Evolutionary conservation across 768 basidiomycete genomes (phyloP).

Genomic region (Boletus rubescentipes): DNA sequence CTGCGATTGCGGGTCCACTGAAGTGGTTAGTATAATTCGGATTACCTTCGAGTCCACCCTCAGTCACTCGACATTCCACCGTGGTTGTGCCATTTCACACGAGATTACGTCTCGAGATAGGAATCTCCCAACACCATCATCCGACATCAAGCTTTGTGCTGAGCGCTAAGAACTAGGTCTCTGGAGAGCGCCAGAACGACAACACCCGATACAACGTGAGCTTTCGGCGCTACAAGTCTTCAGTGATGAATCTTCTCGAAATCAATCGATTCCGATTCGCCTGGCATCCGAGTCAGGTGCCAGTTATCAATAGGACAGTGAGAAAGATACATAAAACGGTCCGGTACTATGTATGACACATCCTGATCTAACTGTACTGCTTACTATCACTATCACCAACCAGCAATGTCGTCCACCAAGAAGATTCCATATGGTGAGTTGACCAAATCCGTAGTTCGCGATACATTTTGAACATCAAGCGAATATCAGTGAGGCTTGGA

Average conservation of each 20-base stretch:
- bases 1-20: background rate
- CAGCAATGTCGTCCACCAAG: constrained; percentile 22
- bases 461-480: background rate
- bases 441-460: background rate
- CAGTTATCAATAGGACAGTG: constrained; percentile 18
- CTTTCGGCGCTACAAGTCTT: background rate
- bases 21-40: background rate
- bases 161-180: too few relatives aligned
- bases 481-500: constrained; percentile 40
- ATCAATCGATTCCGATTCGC: background rate
- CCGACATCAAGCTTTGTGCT: background rate
- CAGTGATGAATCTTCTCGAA: background rate
- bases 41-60: background rate
- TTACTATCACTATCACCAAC: background rate
- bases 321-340: constrained; percentile 9
- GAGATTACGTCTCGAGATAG: constrained; percentile 5
- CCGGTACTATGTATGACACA: background rate
- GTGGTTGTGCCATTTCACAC: constrained; percentile 14
- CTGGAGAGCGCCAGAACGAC: background rate
- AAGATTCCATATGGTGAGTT: constrained; percentile 36
- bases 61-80: too few relatives aligned
- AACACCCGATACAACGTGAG: background rate
- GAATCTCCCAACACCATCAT: background rate
- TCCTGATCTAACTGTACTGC: background rate
- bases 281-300: constrained; percentile 3